phyloP scores from a whole-genome alignment of 2,329 filamentous ascomycete genomes.

The Calonectria fujianensis region DNA sequence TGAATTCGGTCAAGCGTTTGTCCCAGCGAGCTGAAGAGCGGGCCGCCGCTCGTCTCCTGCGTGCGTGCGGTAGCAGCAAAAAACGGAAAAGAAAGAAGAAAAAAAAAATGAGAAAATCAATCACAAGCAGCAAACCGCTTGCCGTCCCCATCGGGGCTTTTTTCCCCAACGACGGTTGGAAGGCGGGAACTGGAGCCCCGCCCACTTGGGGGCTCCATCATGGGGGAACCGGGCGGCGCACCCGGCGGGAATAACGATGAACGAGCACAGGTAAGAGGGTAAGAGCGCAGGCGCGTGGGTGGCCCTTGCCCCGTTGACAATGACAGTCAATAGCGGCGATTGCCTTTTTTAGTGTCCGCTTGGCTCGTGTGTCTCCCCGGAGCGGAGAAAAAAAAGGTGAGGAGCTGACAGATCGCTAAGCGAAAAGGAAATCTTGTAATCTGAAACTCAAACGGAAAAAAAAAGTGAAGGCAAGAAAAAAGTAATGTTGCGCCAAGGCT shows the following conservation, averaged over 20 bases:
- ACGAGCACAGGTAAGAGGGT: no score
- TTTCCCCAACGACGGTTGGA: background rate
- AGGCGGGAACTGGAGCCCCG: background rate
- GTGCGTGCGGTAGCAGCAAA: background rate
- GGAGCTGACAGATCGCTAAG: slow-evolving; percentile 27
- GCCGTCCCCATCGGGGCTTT: background rate
- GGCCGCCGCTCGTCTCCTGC: background rate
- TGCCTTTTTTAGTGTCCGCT: background rate
- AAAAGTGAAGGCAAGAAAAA: background rate
- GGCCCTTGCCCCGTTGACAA: slow-evolving; percentile 1
- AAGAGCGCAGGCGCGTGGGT: background rate
- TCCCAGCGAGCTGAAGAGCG: background rate
- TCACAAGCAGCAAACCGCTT: background rate
- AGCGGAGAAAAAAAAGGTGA: background rate
- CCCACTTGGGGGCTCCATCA: background rate
- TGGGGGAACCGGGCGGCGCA: background rate
- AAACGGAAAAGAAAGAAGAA: background rate
- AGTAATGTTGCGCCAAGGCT: background rate
- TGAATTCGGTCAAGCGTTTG: background rate
- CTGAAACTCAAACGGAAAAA: background rate
- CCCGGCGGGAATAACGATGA: slow-evolving; percentile 15
- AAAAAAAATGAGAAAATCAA: background rate
- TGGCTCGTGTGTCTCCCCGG: no score
- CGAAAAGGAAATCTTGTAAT: slow-evolving; percentile 21
- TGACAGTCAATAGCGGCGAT: background rate